Conservation (phyloP, 208 protist genomes). For the Herpetomonas muscarum region DNA sequence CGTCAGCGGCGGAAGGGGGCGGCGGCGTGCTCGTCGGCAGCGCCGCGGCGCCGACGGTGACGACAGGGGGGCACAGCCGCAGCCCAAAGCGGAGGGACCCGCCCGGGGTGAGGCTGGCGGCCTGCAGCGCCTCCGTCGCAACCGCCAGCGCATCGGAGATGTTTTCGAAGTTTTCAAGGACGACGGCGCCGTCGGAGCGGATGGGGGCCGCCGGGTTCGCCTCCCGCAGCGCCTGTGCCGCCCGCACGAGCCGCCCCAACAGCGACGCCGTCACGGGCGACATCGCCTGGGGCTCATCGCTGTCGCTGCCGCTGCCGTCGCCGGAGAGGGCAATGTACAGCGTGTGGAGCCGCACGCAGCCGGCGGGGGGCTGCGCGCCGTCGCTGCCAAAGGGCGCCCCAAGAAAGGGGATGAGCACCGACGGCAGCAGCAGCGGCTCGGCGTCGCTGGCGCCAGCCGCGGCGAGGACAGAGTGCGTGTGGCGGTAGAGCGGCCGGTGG, state of each 20-base stretch:
- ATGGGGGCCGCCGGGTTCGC: conserved; percentile 6
- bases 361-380: conserved; percentile 11
- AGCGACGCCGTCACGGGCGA: background rate
- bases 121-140: conserved; percentile 27
- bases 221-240: conserved; percentile 13
- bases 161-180: conserved; percentile 39
- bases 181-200: conserved; percentile 28
- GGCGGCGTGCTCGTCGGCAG: background rate
- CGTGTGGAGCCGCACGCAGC: conserved; percentile 14
- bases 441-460: background rate
- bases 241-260: conserved; percentile 6
- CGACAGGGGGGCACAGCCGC: conserved; percentile 20
- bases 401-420: conserved; percentile 33
- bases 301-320: background rate
- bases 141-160: conserved; percentile 31
- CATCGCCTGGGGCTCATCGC: too few relatives aligned
- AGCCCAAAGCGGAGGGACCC: conserved; percentile 37
- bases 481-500: conserved; percentile 30
- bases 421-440: conserved; percentile 16
- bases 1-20: background rate
- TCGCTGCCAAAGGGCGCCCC: conserved; percentile 13
- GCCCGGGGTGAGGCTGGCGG: conserved; percentile 28
- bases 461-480: conserved; percentile 9
- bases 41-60: background rate
- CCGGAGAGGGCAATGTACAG: conserved; percentile 5